These are phyloP conservation scores for Mycosphaerella sp. DNA, from an alignment of 2,329 filamentous ascomycete genomes.

Conservation along the genomic window DNA sequence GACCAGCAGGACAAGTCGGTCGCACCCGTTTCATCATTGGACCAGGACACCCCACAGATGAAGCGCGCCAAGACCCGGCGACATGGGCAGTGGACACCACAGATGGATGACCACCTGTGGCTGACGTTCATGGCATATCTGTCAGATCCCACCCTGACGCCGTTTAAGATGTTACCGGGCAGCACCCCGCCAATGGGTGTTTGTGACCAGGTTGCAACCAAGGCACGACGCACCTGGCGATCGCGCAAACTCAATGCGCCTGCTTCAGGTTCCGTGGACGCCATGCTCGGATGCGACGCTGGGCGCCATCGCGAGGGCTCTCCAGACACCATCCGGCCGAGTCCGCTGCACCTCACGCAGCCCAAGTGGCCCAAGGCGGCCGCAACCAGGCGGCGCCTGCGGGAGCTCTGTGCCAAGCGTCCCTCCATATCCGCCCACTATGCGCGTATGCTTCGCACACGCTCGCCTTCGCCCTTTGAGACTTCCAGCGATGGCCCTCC, in stretches of 20 bases:
- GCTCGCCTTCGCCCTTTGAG: conserved; percentile 54
- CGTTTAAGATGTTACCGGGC: conserved; percentile 60
- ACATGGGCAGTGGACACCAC: conserved; percentile 49
- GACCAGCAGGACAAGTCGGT: conserved; percentile 25
- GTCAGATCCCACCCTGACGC: conserved; percentile 59
- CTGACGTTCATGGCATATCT: conserved; percentile 59
- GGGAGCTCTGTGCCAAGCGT: conserved; percentile 55
- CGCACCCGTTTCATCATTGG: conserved; percentile 21
- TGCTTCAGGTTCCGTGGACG: conserved; percentile 28
- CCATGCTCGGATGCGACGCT: conserved; percentile 18
- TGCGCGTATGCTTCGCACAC: conserved; percentile 53
- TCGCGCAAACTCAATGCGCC: conserved; percentile 33
- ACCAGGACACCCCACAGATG: conserved; percentile 25
- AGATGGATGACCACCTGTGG: conserved; percentile 62
- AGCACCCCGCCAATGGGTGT: conserved; percentile 58
- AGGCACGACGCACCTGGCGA: conserved; percentile 56
- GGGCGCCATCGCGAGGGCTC: conserved; percentile 33
- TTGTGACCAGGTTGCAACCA: conserved; percentile 56
- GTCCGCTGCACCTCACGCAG: conserved; percentile 31
- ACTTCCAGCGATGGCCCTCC: conserved; percentile 32
- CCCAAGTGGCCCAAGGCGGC: conserved; percentile 53
- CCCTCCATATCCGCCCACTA: conserved; percentile 59
- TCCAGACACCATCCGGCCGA: conserved; percentile 40
- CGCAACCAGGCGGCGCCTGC: conserved; percentile 52
- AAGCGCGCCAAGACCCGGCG: conserved; percentile 42